Evolutionary conservation across 2,329 filamentous ascomycete genomes (phyloP), one percentile per base, ranked within the genome.

Genomic region (Dryadomyces sulphureus): DNA sequence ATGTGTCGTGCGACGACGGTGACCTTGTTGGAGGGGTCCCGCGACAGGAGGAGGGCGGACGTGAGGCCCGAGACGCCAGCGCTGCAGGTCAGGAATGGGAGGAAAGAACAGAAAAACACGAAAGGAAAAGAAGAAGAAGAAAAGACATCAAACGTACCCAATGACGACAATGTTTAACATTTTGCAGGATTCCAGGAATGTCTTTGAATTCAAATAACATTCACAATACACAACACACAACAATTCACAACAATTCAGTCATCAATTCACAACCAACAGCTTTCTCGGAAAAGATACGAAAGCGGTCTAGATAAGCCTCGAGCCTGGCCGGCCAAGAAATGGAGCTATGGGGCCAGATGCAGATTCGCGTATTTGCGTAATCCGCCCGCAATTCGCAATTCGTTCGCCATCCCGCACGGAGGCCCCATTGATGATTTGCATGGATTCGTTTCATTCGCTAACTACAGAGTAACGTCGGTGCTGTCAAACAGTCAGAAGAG

Each of bases 1-100:
- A 94, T 92, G 59, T 94, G 84, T 58, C 90, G 93, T 5, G 86
- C 61, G 2, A 66, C 55, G 0, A 67, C 56, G 0, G 63, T 64
- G 44, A 67, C 60, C 17, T 53, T 58, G 50, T 71, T 68, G 32
- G 55, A 58, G 43, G 63, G 60, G 53, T 62, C 30, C 53, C 62
- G 68, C 6, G 70, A 63, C 30, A 75, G 61, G 40, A 70, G 56
- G 38, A 72, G 57, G 3, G 71, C 71, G 38, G 67, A 64, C 14
- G 71, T 74, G 48, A 75, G 62, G 49, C 71, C 71, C 25, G 65
- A 64, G 39, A 75, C 71, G 25, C 71, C 71, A 38, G 69, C 70
- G 19, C 63, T 66, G 52, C 27, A 16, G 14, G 17, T 7, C 27
- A 41, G 44, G 21, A 46, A 38, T 16, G 19, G 4, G 2, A 1